phyloP scores from a whole-genome alignment of 2,329 filamentous ascomycete species.

The Aureobasidium leucospermi region DNA sequence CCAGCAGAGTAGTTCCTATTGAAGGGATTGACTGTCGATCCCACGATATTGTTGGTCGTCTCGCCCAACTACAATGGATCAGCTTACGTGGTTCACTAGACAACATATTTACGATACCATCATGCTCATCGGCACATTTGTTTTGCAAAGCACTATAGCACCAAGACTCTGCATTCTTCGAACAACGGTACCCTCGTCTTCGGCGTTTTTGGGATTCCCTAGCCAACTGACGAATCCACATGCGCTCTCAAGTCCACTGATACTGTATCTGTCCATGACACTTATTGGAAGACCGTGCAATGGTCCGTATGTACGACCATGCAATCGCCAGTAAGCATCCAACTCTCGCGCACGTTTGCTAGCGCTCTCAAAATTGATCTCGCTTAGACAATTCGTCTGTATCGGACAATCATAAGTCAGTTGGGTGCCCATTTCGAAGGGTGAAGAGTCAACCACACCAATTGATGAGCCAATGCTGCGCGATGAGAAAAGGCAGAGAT shows the following conservation, averaged over 20 bases:
- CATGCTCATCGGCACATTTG: conserved; percentile 18
- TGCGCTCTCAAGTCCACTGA: conserved; percentile 16
- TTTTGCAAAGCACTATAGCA: conserved; percentile 18
- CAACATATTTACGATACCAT: conserved; percentile 10
- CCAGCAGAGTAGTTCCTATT: conserved; percentile 17
- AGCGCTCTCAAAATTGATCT: conserved; percentile 12
- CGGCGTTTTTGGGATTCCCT: conserved; percentile 6
- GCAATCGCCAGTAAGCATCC: conserved; percentile 13
- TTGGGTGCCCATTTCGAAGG: background rate
- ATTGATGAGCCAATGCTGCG: conserved; percentile 12
- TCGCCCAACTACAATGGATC: conserved; percentile 15
- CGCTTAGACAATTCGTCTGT: conserved; percentile 13
- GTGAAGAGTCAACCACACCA: background rate
- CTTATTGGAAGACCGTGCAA: conserved; percentile 18
- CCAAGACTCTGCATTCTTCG: conserved; percentile 13
- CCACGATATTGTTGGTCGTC: conserved; percentile 19
- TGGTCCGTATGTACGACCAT: conserved; percentile 10
- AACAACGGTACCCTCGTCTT: conserved; percentile 16
- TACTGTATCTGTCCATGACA: conserved; percentile 16
- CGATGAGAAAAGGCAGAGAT: conserved; percentile 11
- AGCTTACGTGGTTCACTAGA: background rate
- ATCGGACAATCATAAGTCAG: background rate
- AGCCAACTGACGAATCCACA: conserved; percentile 16
- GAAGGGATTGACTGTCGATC: conserved; percentile 18
- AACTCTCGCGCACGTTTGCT: conserved; percentile 9